Evolutionary conservation across 2,329 filamentous ascomycete species (phyloP), one percentile per base, ranked within the genome.

Genomic region (Epichloe sp.): DNA sequence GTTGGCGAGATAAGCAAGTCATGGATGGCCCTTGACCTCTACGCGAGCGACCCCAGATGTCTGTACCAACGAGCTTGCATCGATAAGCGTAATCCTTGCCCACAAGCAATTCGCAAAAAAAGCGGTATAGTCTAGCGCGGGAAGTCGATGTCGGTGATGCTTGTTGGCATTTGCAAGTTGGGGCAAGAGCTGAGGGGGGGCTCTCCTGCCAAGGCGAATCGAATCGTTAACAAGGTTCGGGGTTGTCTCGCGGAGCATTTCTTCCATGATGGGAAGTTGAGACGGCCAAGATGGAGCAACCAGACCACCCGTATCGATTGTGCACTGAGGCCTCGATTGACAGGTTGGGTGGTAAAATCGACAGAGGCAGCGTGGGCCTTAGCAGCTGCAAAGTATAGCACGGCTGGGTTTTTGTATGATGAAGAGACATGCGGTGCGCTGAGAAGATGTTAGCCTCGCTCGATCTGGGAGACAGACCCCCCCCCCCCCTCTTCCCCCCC

Each of bases 231-330:
- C 12, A 7, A 35, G 17, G n/a, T 34, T 34, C 14, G n/a, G 31
- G 15, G 4, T n/a, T n/a, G n/a, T 19, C 26, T 17, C n/a, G 40
- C 52, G 52, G 52, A 53, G 52, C 48, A 47, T 53, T 53, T 53
- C 44, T 21, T 53, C 48, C 48, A 45, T 35, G 31, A 31, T 31
- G 26, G 23, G n/a, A n/a, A 19, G 23, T 26, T 26, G 23, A 26
- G 23, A 26, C 6, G 23, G 2, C 6, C 23, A 26, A 26, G 23
- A 26, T 0, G 23, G 23, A 0, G 31, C 8, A 8, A 31, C 31
- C 10, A 31, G 2, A 8, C 31, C 31, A 31, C 31, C 31, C 2
- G 26, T 31, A 31, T 31, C 48, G 52, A 53, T 53, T 53, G 37
- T 42, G 44, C 48, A 53, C 52, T 26, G 38, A 35, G 44, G n/a